Percentiles rank a stretch among this genome's conserved stretches.
These are phyloP conservation scores for Sporothrix brasiliensis DNA, from an alignment of 2,329 filamentous ascomycete species.

Conservation along the genomic window DNA sequence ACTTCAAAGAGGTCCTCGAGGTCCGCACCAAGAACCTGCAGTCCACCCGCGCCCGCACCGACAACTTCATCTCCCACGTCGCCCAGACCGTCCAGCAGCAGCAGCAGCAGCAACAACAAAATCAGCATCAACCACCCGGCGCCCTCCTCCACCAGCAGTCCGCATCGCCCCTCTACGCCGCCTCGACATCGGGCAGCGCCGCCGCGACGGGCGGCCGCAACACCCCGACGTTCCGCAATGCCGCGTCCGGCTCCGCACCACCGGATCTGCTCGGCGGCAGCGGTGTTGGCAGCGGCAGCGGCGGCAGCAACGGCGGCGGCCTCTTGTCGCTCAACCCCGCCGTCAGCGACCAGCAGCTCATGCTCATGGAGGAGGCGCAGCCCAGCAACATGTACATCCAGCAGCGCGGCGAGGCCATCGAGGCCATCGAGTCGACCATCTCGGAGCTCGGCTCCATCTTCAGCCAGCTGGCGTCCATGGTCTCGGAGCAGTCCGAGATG, in stretches of 20 bases:
- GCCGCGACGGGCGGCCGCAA: slow-evolving; percentile 50
- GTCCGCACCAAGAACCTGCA: slow-evolving; percentile 98
- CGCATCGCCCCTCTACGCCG: slow-evolving; percentile 84
- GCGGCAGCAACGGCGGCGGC: slow-evolving; percentile 60
- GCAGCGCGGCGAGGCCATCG: slow-evolving; percentile 91
- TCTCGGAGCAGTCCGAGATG: slow-evolving; percentile 96
- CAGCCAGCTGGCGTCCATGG: slow-evolving; percentile 82
- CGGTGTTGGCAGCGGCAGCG: not conserved
- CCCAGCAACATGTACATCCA: slow-evolving; percentile 87
- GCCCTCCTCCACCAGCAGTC: slow-evolving; percentile 51
- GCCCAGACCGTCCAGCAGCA: slow-evolving; percentile 72
- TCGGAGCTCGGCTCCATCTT: slow-evolving; percentile 71
- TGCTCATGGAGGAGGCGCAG: slow-evolving; percentile 92
- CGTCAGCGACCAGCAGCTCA: slow-evolving; percentile 77
- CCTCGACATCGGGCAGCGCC: slow-evolving; percentile 63
- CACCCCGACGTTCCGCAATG: slow-evolving; percentile 34
- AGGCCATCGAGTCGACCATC: slow-evolving; percentile 95
- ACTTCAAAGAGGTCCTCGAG: slow-evolving; percentile 97
- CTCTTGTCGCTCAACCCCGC: slow-evolving; percentile 80
- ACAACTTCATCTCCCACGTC: slow-evolving; percentile 94
- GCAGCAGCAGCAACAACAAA: slow-evolving; percentile 43
- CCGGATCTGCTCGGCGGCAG: slow-evolving; percentile 29
- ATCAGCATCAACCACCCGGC: not conserved
- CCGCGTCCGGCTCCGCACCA: slow-evolving; percentile 25
- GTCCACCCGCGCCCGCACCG: slow-evolving; percentile 85